Evolutionary conservation across 139 green algal genomes (phyloP).

Genomic region (Desmodesmus armatus): DNA sequence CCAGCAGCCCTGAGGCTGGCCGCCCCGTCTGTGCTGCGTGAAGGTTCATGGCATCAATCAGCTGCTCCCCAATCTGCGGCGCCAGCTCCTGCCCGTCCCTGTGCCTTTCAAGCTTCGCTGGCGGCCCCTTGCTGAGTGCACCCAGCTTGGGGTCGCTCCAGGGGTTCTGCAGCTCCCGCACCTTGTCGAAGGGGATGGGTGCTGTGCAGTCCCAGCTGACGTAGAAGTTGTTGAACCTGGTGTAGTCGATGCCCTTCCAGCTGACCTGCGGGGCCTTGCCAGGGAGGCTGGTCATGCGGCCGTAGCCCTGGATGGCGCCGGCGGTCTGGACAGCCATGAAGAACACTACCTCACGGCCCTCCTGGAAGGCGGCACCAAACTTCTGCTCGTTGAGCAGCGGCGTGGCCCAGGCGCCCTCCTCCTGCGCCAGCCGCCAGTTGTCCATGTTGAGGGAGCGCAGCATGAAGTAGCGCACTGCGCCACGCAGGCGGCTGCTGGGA

Average conservation of each 20-base stretch:
- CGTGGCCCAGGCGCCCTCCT: constrained; percentile 71
- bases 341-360: constrained; percentile 53
- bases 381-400: constrained; percentile 75
- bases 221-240: not conserved
- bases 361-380: constrained; percentile 63
- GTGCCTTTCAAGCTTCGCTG: constrained; percentile 7
- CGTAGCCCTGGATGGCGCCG: constrained; percentile 77
- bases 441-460: constrained; percentile 63
- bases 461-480: constrained; percentile 67
- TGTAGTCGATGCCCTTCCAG: constrained; percentile 23
- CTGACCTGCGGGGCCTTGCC: constrained; percentile 4
- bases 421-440: constrained; percentile 65
- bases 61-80: constrained; percentile 10
- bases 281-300: constrained; percentile 57
- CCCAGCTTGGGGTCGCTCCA: not conserved
- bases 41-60: constrained; percentile 22
- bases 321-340: constrained; percentile 74
- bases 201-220: constrained; percentile 27
- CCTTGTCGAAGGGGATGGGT: not conserved
- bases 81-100: constrained; percentile 33
- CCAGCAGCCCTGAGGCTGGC: not conserved
- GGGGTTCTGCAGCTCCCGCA: constrained; percentile 15
- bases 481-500: not conserved
- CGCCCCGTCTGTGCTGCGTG: not conserved
- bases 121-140: not conserved